phyloP scores from a whole-genome alignment of 257 asterid genomes.

The Forsythia viridissima region DNA sequence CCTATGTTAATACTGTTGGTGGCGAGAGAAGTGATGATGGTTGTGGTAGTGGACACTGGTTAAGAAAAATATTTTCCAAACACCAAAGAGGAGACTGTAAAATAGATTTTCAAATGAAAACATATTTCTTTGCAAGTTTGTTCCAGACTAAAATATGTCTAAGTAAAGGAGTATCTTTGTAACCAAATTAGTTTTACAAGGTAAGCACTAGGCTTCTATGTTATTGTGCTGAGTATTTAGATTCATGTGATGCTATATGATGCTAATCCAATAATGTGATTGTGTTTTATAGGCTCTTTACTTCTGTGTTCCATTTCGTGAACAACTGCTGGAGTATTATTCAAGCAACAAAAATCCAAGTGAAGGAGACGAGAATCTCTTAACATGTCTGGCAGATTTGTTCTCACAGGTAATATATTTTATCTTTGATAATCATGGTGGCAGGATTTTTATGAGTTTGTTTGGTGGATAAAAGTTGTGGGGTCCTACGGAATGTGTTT shows the following conservation, averaged over 20 bases:
- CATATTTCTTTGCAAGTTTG: not conserved
- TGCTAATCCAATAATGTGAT: slow-evolving; percentile 5
- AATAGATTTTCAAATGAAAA: not conserved
- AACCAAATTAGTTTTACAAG: slow-evolving; percentile 7
- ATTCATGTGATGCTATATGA: not conserved
- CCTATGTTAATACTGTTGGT: slow-evolving; percentile 5
- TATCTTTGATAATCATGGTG: slow-evolving; percentile 4
- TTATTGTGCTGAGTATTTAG: not conserved
- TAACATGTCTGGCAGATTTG: slow-evolving; percentile 88
- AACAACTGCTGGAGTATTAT: slow-evolving; percentile 76
- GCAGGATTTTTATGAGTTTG: no score
- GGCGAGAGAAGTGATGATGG: not conserved
- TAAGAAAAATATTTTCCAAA: slow-evolving; percentile 14
- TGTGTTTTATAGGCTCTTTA: slow-evolving; percentile 67
- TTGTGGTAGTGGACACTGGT: slow-evolving; percentile 12
- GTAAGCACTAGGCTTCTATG: slow-evolving; percentile 9
- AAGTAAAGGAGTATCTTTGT: not conserved
- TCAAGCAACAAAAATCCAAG: slow-evolving; percentile 51
- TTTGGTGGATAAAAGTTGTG: no score
- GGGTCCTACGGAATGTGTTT: no score
- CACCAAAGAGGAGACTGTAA: not conserved
- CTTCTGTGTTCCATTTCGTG: slow-evolving; percentile 90
- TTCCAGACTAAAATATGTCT: not conserved
- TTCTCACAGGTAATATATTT: slow-evolving; percentile 68
- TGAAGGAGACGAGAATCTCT: slow-evolving; percentile 77